A percentile compares a stretch with the other conserved stretches of the same genome.
phyloP scores from a whole-genome alignment of 306 rosid species.

The Canavalia ensiformis region DNA sequence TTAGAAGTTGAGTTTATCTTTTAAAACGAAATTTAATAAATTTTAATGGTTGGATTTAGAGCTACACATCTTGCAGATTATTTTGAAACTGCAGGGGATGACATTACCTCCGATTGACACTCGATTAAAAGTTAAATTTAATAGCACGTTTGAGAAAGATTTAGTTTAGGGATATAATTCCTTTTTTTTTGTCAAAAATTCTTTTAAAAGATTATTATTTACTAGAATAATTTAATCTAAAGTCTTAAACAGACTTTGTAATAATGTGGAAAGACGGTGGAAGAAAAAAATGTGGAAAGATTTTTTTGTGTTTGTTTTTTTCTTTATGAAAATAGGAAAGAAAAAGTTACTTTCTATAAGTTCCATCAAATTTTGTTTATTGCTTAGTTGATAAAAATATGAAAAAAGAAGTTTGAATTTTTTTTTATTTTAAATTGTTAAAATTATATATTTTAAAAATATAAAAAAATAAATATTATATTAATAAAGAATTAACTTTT shows the following conservation, averaged over 20 bases:
- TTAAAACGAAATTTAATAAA: not conserved
- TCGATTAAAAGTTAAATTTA: not conserved
- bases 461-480: no score
- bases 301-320: no score
- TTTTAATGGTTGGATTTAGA: not conserved
- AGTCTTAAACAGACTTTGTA: not conserved
- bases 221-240: not conserved
- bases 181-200: not conserved
- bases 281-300: no score
- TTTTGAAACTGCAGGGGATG: not conserved
- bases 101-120: not conserved
- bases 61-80: not conserved
- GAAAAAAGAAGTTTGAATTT: no score
- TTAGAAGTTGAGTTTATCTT: not conserved
- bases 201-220: not conserved
- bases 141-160: not conserved
- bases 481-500: no score
- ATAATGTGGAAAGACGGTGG: no score
- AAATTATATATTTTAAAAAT: no score
- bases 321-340: no score
- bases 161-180: not conserved
- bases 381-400: no score
- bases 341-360: no score
- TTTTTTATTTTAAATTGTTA: no score
- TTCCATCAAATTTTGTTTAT: no score